These are phyloP conservation scores for Euphorbia pulcherrima DNA, from an alignment of 345 rosid genomes.

Conservation along the genomic window DNA sequence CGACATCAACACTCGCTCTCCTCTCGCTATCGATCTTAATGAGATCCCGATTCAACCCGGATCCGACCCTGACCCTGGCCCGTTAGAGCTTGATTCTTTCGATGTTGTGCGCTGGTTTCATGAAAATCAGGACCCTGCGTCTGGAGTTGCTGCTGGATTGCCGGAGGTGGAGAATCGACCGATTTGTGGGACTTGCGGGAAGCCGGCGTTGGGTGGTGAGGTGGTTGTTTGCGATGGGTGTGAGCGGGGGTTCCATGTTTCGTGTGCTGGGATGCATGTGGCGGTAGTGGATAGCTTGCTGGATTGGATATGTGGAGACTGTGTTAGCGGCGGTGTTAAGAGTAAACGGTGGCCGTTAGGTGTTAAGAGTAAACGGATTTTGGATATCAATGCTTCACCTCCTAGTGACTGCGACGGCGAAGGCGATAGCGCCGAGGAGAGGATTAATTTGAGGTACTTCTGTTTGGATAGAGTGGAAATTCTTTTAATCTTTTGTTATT, in stretches of 20 bases:
- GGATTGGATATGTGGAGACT: conserved; percentile 84
- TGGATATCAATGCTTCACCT: conserved; percentile 91
- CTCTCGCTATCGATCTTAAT: conserved; percentile 88
- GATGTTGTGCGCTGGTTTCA: conserved; percentile 60
- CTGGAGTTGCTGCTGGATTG: conserved; percentile 46
- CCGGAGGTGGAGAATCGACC: conserved; percentile 32
- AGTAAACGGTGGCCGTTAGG: conserved; percentile 87
- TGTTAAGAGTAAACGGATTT: conserved; percentile 55
- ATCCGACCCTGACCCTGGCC: conserved; percentile 13
- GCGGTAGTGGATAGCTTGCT: conserved; percentile 24
- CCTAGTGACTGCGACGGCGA: conserved; percentile 75
- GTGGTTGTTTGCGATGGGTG: conserved; percentile 88
- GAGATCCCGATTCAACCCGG: conserved; percentile 67
- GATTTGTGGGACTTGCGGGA: conserved; percentile 57
- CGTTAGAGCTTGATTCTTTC: conserved; percentile 38
- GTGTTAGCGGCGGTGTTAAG: conserved; percentile 50
- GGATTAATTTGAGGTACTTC: conserved; percentile 49
- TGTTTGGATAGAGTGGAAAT: not conserved
- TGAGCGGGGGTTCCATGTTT: conserved; percentile 76
- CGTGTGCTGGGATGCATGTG: conserved; percentile 43
- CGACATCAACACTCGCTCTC: conserved; percentile 44
- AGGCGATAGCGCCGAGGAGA: conserved; percentile 32
- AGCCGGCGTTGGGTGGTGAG: conserved; percentile 27
- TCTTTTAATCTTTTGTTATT: not conserved
- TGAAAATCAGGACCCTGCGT: conserved; percentile 58